A percentile compares a stretch with the other conserved stretches of the same genome.
Evolutionary conservation across 73 alveolate species (phyloP).

Genomic region (Durusdinium trenchii): DNA sequence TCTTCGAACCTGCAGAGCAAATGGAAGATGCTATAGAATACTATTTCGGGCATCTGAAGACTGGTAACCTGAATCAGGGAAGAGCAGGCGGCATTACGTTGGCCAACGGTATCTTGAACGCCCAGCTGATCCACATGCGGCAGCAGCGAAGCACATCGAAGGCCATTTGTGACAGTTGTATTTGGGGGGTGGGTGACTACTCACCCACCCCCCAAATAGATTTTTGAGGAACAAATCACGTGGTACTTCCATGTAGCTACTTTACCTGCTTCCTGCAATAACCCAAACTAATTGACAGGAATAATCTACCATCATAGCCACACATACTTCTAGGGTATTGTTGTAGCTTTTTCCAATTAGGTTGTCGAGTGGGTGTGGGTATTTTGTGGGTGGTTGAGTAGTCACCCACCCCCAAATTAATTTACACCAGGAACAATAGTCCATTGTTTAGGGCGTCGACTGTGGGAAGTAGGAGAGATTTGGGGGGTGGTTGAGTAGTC

Average conservation of each 20-base stretch:
- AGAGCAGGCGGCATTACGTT: neutral
- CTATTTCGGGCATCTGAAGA: neutral
- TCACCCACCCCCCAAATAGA: neutral
- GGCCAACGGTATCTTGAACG: neutral
- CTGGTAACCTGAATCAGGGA: neutral
- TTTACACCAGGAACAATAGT: neutral
- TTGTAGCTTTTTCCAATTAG: too few relatives aligned
- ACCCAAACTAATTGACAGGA: neutral
- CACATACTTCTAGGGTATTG: too few relatives aligned
- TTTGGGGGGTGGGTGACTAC: neutral
- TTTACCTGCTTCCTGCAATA: too few relatives aligned
- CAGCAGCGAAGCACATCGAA: neutral
- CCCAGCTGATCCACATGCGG: neutral
- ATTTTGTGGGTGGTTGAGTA: too few relatives aligned
- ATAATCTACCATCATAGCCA: too few relatives aligned
- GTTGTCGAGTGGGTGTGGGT: too few relatives aligned
- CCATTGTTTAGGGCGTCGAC: neutral
- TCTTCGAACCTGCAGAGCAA: neutral
- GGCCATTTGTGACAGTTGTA: neutral
- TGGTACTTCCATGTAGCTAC: neutral
- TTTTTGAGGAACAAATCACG: neutral
- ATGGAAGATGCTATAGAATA: neutral
- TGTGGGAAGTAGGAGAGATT: neutral
- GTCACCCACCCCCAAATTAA: too few relatives aligned
- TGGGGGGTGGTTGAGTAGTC: neutral